phyloP scores from a whole-genome alignment of 768 basidiomycete species.

The Lentinula edodes region DNA sequence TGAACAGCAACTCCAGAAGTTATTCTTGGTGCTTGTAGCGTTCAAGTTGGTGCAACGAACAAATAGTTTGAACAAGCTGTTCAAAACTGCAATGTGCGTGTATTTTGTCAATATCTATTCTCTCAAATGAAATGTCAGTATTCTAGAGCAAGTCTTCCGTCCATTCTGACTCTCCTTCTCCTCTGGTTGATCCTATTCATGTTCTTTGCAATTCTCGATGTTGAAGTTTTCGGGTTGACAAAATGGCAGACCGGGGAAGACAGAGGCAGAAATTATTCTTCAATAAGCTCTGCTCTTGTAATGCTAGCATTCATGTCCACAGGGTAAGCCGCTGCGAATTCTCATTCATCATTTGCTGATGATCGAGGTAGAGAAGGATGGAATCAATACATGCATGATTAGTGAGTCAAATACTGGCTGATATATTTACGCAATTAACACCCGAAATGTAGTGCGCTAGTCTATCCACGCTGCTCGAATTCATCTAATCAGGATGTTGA shows the following conservation, averaged over 20 bases:
- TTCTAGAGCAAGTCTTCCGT: slow-evolving; percentile 75
- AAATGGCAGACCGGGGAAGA: slow-evolving; percentile 74
- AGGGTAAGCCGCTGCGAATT: slow-evolving; percentile 50
- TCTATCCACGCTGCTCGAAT: slow-evolving; percentile 79
- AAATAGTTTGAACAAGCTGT: slow-evolving; percentile 86
- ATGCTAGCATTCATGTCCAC: slow-evolving; percentile 93
- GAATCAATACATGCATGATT: slow-evolving; percentile 98
- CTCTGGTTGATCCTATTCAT: slow-evolving; percentile 90
- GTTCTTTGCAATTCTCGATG: slow-evolving; percentile 83
- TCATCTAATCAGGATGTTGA: slow-evolving; percentile 36
- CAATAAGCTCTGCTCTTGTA: slow-evolving; percentile 72
- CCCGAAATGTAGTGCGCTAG: slow-evolving; percentile 51
- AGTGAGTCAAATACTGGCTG: slow-evolving; percentile 40
- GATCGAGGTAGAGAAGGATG: slow-evolving; percentile 70
- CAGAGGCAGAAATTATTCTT: slow-evolving; percentile 70
- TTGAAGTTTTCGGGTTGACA: slow-evolving; percentile 90
- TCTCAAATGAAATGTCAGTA: not conserved
- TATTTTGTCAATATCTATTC: not conserved
- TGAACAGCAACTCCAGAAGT: slow-evolving; percentile 70
- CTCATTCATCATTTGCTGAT: slow-evolving; percentile 6
- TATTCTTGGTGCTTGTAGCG: slow-evolving; percentile 89
- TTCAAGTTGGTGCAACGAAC: slow-evolving; percentile 92
- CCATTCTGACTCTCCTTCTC: slow-evolving; percentile 76
- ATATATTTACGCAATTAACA: slow-evolving; percentile 6
- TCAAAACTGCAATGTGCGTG: slow-evolving; percentile 91